Conservation (phyloP, 164 flowering plant genomes). For the Piper longum region DNA sequence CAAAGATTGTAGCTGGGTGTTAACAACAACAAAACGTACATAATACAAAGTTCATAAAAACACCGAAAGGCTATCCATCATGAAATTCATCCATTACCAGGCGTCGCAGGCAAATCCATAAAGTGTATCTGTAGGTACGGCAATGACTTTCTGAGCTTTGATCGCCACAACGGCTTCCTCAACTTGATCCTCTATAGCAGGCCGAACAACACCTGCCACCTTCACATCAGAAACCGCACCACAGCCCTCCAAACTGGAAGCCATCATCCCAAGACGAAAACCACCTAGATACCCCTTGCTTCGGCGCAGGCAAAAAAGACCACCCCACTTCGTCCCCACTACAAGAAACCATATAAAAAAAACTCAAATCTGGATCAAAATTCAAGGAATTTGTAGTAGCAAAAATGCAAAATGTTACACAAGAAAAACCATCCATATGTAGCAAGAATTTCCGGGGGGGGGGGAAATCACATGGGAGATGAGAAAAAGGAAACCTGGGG, state of each 20-base stretch:
- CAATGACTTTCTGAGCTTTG: slow-evolving; percentile 74
- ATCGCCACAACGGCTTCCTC: slow-evolving; percentile 64
- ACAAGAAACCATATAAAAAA: neutral
- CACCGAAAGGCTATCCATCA: neutral
- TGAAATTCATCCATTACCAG: slow-evolving; percentile 29
- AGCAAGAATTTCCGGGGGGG: neutral
- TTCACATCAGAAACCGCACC: slow-evolving; percentile 12
- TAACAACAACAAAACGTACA: neutral
- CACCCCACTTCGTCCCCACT: slow-evolving; percentile 22
- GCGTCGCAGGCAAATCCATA: slow-evolving; percentile 98
- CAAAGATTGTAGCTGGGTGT: neutral
- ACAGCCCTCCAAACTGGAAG: slow-evolving; percentile 14
- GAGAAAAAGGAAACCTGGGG: slow-evolving; percentile 21
- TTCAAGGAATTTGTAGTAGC: neutral
- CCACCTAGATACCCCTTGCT: slow-evolving; percentile 10
- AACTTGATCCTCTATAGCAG: slow-evolving; percentile 41
- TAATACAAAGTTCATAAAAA: no score
- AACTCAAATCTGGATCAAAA: neutral
- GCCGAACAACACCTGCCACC: slow-evolving; percentile 30
- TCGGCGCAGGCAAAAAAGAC: slow-evolving; percentile 10
- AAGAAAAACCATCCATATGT: no score
- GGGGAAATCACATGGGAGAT: slow-evolving; percentile 1
- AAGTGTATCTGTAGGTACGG: slow-evolving; percentile 93
- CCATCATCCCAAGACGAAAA: slow-evolving; percentile 14
- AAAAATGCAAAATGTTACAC: neutral